phyloP scores from a whole-genome alignment of 345 rosid genomes.

The Raphanus sativus region DNA sequence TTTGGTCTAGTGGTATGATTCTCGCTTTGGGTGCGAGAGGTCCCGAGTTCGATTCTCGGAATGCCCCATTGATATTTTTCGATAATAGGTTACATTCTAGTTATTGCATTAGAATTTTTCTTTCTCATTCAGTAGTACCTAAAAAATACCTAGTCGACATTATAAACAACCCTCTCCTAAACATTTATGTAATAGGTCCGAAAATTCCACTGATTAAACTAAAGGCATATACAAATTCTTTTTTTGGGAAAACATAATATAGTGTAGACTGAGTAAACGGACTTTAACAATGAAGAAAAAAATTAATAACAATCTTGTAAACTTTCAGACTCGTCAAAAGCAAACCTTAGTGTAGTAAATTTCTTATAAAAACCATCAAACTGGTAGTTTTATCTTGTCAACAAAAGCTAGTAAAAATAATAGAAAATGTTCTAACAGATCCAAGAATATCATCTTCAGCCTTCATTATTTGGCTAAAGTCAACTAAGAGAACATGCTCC shows the following conservation, averaged over 20 bases:
- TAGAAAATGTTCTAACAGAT: not conserved
- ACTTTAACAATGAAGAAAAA: not conserved
- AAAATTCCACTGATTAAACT: not conserved
- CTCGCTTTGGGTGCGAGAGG: conserved; percentile 43
- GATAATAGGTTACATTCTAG: not conserved
- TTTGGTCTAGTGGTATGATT: conserved; percentile 79
- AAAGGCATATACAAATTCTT: no score
- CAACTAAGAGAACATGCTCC: not conserved
- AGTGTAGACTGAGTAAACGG: not conserved
- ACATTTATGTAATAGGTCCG: not conserved
- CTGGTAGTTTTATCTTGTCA: no score
- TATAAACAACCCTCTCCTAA: not conserved
- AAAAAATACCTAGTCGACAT: not conserved
- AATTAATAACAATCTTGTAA: no score
- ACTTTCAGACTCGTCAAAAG: no score
- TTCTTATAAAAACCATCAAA: no score
- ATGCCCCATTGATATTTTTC: conserved; percentile 17
- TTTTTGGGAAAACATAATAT: not conserved
- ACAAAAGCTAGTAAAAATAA: no score
- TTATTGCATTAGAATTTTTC: no score
- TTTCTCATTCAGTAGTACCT: not conserved
- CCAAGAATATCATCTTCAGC: not conserved
- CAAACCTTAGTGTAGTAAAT: no score
- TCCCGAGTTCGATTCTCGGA: conserved; percentile 29
- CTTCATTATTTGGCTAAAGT: not conserved